A percentile compares a stretch with the other conserved stretches of the same genome.
Conservation (phyloP, 257 asterid species). For the Scutellaria galericulata region DNA sequence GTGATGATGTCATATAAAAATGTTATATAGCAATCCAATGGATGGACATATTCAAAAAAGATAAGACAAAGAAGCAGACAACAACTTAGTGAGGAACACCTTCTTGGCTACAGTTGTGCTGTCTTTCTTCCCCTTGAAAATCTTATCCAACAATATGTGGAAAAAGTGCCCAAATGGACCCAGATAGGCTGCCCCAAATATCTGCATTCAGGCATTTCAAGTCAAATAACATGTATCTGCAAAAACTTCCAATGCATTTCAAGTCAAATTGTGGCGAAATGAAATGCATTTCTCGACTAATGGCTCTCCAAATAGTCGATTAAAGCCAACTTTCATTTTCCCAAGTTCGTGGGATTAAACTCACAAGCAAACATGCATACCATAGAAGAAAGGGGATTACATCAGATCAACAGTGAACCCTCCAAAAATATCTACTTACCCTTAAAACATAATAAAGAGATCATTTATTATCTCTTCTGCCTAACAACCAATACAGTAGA, state of each 20-base stretch:
- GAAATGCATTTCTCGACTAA: not conserved
- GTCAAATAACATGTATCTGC: constrained; percentile 12
- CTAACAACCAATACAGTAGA: not conserved
- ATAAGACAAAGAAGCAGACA: not conserved
- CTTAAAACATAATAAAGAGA: constrained; percentile 14
- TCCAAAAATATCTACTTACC: constrained; percentile 12
- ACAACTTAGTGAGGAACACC: constrained; percentile 48
- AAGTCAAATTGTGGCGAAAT: not conserved
- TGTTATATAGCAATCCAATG: not conserved
- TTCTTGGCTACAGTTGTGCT: constrained; percentile 85
- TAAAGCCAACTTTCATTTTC: constrained; percentile 13
- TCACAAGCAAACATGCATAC: not conserved
- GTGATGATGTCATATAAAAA: not conserved
- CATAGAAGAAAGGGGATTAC: constrained; percentile 16
- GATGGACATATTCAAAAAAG: constrained; percentile 2
- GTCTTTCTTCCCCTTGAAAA: constrained; percentile 94
- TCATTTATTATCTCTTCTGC: constrained; percentile 9
- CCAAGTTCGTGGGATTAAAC: not conserved
- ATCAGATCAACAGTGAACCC: constrained; percentile 6
- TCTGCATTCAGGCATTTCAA: constrained; percentile 49
- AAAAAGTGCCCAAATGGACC: constrained; percentile 94
- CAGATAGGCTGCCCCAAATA: constrained; percentile 86
- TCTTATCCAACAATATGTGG: constrained; percentile 77
- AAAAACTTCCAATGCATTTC: not conserved
- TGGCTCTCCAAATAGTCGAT: not conserved